phyloP scores from a whole-genome alignment of 352 stramenopile genomes.

The Phytophthora vignae region DNA sequence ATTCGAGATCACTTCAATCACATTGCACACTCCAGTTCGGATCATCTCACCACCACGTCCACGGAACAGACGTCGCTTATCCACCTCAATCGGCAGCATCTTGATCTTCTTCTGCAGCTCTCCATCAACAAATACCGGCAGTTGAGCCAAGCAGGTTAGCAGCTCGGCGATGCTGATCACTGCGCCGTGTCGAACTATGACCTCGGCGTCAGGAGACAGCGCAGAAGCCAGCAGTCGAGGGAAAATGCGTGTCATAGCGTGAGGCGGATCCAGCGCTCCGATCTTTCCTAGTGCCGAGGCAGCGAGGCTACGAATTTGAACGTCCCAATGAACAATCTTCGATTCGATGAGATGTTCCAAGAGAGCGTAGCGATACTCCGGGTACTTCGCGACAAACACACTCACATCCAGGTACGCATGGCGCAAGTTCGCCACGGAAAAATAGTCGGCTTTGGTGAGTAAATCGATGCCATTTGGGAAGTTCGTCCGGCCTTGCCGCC shows the following conservation, averaged over 20 bases:
- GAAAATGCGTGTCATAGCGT: slow-evolving; percentile 80
- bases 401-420: slow-evolving; percentile 95
- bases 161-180: slow-evolving; percentile 93
- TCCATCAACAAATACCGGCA: slow-evolving; percentile 72
- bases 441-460: slow-evolving; percentile 97
- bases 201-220: slow-evolving; percentile 88
- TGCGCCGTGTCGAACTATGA: slow-evolving; percentile 94
- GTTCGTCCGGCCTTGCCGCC: slow-evolving; percentile 90
- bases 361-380: slow-evolving; percentile 84
- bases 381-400: slow-evolving; percentile 92
- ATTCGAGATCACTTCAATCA: slow-evolving; percentile 93
- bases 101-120: slow-evolving; percentile 80
- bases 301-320: slow-evolving; percentile 90
- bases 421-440: slow-evolving; percentile 92
- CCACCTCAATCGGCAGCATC: slow-evolving; percentile 85
- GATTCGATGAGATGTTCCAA: slow-evolving; percentile 82
- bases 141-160: slow-evolving; percentile 48
- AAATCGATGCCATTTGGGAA: slow-evolving; percentile 98
- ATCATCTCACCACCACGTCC: slow-evolving; percentile 97
- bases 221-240: slow-evolving; percentile 84
- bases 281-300: slow-evolving; percentile 90
- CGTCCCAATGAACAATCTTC: slow-evolving; percentile 98
- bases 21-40: slow-evolving; percentile 91
- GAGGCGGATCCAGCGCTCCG: slow-evolving; percentile 77
- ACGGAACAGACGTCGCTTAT: slow-evolving; percentile 96